These are phyloP conservation scores for Pisolithus thermaeus DNA, from an alignment of 1,284 basidiomycete species.

Conservation along the genomic window DNA sequence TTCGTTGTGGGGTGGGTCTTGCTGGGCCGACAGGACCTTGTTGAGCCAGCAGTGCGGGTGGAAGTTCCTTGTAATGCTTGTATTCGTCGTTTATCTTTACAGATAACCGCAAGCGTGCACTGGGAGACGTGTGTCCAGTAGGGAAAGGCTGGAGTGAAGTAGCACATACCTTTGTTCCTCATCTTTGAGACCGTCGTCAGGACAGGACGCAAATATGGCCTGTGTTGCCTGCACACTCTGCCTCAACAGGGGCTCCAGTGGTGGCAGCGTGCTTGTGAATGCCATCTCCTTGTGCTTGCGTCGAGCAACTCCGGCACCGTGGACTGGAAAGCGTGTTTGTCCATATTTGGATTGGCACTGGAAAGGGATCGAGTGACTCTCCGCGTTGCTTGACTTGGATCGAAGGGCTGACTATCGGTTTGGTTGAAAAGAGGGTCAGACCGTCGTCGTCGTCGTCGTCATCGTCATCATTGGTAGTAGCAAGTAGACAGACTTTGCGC, in stretches of 20 bases:
- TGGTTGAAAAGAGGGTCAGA: no score
- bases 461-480: slow-evolving; percentile 12
- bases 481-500: slow-evolving; percentile 18
- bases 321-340: slow-evolving; percentile 8
- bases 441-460: not conserved
- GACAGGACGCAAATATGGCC: slow-evolving; percentile 59
- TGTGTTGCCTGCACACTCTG: slow-evolving; percentile 62
- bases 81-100: slow-evolving; percentile 86
- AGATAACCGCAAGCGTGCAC: slow-evolving; percentile 59
- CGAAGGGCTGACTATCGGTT: no score
- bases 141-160: not conserved
- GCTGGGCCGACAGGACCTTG: slow-evolving; percentile 78
- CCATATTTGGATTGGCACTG: slow-evolving; percentile 16
- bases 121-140: slow-evolving; percentile 21
- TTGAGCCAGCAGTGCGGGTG: slow-evolving; percentile 77
- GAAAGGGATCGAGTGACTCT: not conserved
- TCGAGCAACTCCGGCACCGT: not conserved
- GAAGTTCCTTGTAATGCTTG: slow-evolving; percentile 79
- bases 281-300: not conserved
- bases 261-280: slow-evolving; percentile 40
- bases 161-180: slow-evolving; percentile 60
- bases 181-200: slow-evolving; percentile 52
- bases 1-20: slow-evolving; percentile 56
- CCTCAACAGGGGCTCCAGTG: slow-evolving; percentile 60
- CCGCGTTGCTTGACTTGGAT: not conserved